Evolutionary conservation across 441 rosid genomes (phyloP).

Genomic region (Gossypium davidsonii): DNA sequence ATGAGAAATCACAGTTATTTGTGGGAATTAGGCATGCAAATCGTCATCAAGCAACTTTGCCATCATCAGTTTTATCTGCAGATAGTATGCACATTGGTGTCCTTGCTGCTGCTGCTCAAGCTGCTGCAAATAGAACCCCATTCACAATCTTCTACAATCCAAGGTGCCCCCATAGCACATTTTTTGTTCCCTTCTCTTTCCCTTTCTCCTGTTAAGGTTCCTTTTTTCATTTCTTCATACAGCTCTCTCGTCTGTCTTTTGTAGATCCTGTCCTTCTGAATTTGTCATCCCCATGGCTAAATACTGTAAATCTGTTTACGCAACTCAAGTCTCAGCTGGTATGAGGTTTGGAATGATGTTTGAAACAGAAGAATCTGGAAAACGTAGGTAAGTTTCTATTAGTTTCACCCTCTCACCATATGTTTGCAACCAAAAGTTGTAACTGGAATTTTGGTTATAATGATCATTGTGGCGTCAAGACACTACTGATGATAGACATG

Average conservation of each 20-base stretch:
- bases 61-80: constrained; percentile 89
- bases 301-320: constrained; percentile 75
- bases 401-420: neutral
- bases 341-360: constrained; percentile 99
- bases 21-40: constrained; percentile 94
- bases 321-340: constrained; percentile 80
- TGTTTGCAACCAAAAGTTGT: neutral
- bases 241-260: constrained; percentile 4
- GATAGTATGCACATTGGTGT: constrained; percentile 99
- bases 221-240: neutral
- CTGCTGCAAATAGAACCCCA: constrained; percentile 73
- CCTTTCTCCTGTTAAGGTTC: neutral
- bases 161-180: constrained; percentile 39
- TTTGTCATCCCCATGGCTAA: constrained; percentile 77
- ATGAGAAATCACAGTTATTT: constrained; percentile 90
- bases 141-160: constrained; percentile 93
- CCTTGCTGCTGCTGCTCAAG: constrained; percentile 98
- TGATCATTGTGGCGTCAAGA: neutral
- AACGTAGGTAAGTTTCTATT: constrained; percentile 52
- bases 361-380: constrained; percentile 91
- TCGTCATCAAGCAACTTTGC: constrained; percentile 79
- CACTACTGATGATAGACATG: neutral
- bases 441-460: constrained; percentile 5
- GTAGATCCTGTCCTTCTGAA: constrained; percentile 91
- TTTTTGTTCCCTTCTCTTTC: neutral